These are phyloP conservation scores for Meredithiella fracta DNA, from an alignment of 2,329 filamentous ascomycete species.

Conservation along the genomic window DNA sequence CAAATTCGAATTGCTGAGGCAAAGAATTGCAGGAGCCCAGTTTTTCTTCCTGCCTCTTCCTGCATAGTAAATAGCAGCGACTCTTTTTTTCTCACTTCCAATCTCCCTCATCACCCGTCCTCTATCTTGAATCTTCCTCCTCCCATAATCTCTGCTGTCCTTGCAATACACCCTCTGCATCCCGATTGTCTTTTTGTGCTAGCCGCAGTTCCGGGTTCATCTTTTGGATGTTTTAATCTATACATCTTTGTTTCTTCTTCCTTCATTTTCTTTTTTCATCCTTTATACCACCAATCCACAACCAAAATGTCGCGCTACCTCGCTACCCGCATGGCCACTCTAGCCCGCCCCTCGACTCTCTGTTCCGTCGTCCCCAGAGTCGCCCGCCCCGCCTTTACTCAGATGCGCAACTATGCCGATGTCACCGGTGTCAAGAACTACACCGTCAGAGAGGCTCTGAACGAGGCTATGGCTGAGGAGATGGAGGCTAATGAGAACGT, in stretches of 20 bases:
- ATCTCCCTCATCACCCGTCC: background rate
- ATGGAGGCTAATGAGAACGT: conserved; percentile 88
- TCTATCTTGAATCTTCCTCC: conserved; percentile 5
- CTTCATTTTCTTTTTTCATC: conserved; percentile 1
- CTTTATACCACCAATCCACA: background rate
- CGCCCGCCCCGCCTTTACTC: conserved; percentile 18
- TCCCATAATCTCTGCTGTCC: conserved; percentile 5
- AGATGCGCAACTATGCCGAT: conserved; percentile 40
- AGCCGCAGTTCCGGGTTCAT: conserved; percentile 2
- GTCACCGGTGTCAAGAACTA: conserved; percentile 64
- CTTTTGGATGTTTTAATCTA: background rate
- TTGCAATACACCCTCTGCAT: conserved; percentile 11
- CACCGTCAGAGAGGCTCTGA: conserved; percentile 91
- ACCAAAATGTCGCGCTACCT: conserved; percentile 14
- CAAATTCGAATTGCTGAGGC: conserved; percentile 9
- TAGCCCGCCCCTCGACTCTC: conserved; percentile 9
- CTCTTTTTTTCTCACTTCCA: conserved; percentile 7
- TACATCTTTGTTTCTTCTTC: conserved; percentile 3
- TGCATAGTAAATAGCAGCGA: background rate
- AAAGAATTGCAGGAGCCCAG: conserved; percentile 7
- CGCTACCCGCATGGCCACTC: conserved; percentile 13
- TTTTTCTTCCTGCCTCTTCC: conserved; percentile 5
- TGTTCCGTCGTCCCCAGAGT: conserved; percentile 12
- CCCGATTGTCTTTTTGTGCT: conserved; percentile 6
- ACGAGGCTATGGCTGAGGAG: conserved; percentile 95